Base-by-base conservation (phyloP, 306 rosid genomes). In the Quercus suber region DNA sequence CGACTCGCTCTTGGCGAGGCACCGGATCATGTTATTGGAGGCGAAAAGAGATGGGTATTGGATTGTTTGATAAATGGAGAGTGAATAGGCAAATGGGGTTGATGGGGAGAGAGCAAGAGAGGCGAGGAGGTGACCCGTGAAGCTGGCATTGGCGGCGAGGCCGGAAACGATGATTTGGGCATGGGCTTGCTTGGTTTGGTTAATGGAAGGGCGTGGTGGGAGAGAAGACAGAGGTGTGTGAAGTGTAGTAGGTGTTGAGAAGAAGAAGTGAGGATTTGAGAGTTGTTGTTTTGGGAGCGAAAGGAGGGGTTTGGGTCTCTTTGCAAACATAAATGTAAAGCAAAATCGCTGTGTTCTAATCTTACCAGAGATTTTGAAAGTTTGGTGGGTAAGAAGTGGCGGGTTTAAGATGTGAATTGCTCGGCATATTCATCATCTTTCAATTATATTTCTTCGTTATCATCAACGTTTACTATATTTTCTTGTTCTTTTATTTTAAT, bases 1-100 rank as follows among this genome's bases (percentile, higher is more conserved):
- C 0, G 85, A 83, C 4, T 78, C 78, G 55, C 84, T 81, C 71
- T 87, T 89, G 12, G 92, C 82, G 14, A 86, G 88, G 85, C 92
- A 89, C 6, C 98, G 89, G 43, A 91, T 88, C 83, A 87, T 75
- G 84, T 90, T 80, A 79, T 93, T 93, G 86, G 85, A 80, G 72
- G 90, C 87, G 65, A 91, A 91, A 77, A 91, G 80, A 33, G 78
- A 53, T 1, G 93, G 94, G 80, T 0, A 72, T 0, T 75, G 2
- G 73, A 90, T 49, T 5, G 85, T 75, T n/a, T 45, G 58, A 80
- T 75, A 87, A 76, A 92, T 55, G 12, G 94, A 80, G 74, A 79
- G 76, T 63, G 86, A 81, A 35, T 90, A 90, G 60, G 55, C 78
- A 55, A 35, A 59, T 5, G 87, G 81, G 4, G 74, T 37, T 0